Evolutionary conservation across 208 protist genomes (phyloP).

Genomic region (Crithidia sp.): DNA sequence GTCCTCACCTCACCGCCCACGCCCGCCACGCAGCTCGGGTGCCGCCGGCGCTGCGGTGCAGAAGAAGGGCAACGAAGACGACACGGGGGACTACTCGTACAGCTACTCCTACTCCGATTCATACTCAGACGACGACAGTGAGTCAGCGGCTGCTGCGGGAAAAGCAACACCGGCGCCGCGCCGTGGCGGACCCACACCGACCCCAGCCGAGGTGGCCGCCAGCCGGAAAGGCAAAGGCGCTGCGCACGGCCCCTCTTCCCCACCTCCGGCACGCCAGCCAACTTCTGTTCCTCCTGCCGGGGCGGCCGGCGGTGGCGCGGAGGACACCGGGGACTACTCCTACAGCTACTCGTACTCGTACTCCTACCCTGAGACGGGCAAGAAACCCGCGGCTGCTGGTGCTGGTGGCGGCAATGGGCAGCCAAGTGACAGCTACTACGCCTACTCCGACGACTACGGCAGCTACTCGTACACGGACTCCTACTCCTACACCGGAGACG

Average conservation of each 20-base stretch:
- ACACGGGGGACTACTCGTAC: constrained; percentile 16
- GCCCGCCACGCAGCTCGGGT: no score
- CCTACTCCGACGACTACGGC: constrained; percentile 27
- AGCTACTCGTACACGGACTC: constrained; percentile 19
- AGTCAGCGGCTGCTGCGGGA: constrained; percentile 19
- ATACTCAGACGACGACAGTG: constrained; percentile 2
- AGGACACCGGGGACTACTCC: background rate
- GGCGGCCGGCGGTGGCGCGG: background rate
- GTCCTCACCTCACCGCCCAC: background rate
- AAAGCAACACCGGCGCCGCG: constrained; percentile 35
- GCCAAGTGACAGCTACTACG: constrained; percentile 21
- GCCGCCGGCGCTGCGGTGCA: background rate
- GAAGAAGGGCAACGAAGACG: background rate
- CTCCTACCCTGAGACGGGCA: constrained; percentile 11
- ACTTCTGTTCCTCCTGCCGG: background rate
- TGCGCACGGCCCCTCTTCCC: background rate
- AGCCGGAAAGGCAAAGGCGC: background rate
- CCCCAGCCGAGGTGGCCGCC: constrained; percentile 4
- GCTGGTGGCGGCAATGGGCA: background rate
- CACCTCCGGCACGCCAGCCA: background rate
- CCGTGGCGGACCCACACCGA: constrained; percentile 3
- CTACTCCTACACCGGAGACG: constrained; percentile 20
- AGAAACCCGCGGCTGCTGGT: background rate
- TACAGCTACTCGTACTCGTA: constrained; percentile 37
- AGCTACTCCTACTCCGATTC: constrained; percentile 37